Base-by-base conservation (phyloP, 169 alveolate genomes). In the Toxoplasma gondii region DNA sequence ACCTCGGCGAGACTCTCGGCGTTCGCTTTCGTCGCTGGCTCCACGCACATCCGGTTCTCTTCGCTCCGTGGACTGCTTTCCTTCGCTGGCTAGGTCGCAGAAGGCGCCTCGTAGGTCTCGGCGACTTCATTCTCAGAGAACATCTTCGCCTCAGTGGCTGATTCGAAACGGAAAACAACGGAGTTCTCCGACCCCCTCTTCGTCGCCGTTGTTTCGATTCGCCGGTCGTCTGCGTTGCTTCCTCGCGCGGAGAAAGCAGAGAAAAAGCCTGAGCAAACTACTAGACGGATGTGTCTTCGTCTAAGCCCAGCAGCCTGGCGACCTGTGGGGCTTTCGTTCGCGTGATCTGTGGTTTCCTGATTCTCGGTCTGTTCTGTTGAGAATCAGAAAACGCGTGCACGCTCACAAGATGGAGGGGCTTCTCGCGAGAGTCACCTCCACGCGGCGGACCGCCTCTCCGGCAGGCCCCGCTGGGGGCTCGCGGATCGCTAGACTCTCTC, bases 51-150 rank as follows among this genome's bases (percentile, higher is more conserved):
- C 90, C 90, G 19, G n/a, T 27, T 2, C 64, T 82, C 34, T 43
- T 29, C 39, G 38, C 38, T 9, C 69, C 69, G 34, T 44, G 53
- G 69, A 82, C 58, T 19, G 90, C 64, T 31, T 22, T 38, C 24
- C 69, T 82, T 22, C 64, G 69, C 90, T 82, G 90, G 90, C 53
- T 82, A 1, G 67, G 44, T 38, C n/a, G 64, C 44, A 41, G 39
- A 49, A 22, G 67, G 38, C 90, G 90, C 29, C 90, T 82, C 41
- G 67, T 82, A 24, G 1, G 31, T 41, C 58, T 82, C 34, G 90
- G 90, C 4, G 90, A 82, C 41, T 82, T 39, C 90, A 82, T 82
- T 41, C 90, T 82, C 69, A 22, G 67, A 10, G 90, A 82, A 44
- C 90, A 82, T 38, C 5, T 82, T 7, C 54, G 90, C 9, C 90